A percentile compares a stretch with the other conserved stretches of the same genome.
Evolutionary conservation across 495 filamentous ascomycete genomes (phyloP).

Genomic region (Terfezia claveryi): DNA sequence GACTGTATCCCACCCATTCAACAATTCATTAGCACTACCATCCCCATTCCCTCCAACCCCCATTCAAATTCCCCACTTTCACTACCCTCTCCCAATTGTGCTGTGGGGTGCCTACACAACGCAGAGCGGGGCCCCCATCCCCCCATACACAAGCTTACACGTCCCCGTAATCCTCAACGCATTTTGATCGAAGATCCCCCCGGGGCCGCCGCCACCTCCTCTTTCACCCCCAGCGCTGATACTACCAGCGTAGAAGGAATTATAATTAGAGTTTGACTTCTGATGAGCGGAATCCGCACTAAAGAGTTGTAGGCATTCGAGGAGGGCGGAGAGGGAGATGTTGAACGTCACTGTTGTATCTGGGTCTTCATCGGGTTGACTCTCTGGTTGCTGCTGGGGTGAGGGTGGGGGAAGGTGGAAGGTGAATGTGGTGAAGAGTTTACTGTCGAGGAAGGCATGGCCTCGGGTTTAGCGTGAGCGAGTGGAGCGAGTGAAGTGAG

Average conservation of each 20-base stretch:
- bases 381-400: conserved; percentile 15
- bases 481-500: background rate
- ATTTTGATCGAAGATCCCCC: conserved; percentile 53
- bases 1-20: conserved; percentile 23
- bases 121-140: conserved; percentile 44
- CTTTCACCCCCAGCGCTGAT: conserved; percentile 16
- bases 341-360: conserved; percentile 38
- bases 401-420: conserved; percentile 29
- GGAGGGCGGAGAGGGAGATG: conserved; percentile 62
- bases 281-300: conserved; percentile 42
- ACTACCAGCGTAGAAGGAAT: conserved; percentile 28
- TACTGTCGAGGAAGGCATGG: conserved; percentile 61
- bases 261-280: background rate
- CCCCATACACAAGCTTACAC: conserved; percentile 56
- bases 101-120: conserved; percentile 5
- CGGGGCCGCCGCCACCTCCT: conserved; percentile 19
- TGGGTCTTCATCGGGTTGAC: conserved; percentile 18
- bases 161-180: conserved; percentile 56
- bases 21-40: too few relatives aligned
- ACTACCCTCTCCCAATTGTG: too few relatives aligned
- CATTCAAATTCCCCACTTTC: too few relatives aligned
- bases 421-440: conserved; percentile 65
- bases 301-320: conserved; percentile 91
- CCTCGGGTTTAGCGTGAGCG: conserved; percentile 23
- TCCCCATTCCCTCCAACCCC: too few relatives aligned